These are phyloP conservation scores for Mesembryanthemum crystallinum DNA, from an alignment of 148 eudicot genomes.

Conservation along the genomic window DNA sequence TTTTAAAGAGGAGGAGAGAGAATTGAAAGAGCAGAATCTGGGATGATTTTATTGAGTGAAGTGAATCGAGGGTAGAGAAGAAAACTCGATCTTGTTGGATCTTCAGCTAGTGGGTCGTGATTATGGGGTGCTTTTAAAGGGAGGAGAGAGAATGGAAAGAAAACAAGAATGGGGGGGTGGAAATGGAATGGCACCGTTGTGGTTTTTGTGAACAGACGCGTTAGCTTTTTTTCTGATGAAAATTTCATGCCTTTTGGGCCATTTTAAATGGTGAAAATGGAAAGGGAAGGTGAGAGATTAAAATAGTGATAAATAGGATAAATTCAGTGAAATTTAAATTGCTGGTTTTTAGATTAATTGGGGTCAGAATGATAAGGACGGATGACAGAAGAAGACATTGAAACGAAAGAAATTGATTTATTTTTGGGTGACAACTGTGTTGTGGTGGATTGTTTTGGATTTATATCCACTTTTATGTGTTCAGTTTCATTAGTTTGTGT, in stretches of 20 bases:
- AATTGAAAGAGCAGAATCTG: background rate
- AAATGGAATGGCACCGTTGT: background rate
- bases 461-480: background rate
- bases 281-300: background rate
- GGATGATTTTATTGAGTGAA: background rate
- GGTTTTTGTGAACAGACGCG: constrained; percentile 24
- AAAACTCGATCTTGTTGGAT: constrained; percentile 9
- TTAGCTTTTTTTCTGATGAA: background rate
- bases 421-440: constrained; percentile 14
- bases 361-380: background rate
- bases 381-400: background rate
- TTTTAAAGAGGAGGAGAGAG: background rate
- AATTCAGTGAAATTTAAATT: too few species aligned
- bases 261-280: background rate
- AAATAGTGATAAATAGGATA: too few species aligned
- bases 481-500: too few species aligned
- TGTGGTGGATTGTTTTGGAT: constrained; percentile 11
- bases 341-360: too few species aligned
- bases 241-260: background rate
- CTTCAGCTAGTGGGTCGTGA: constrained; percentile 8
- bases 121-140: background rate
- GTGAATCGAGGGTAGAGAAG: constrained; percentile 11
- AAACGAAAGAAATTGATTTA: background rate
- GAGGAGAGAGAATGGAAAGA: constrained; percentile 12
- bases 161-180: background rate